Evolutionary conservation across 2,329 filamentous ascomycete genomes (phyloP).

Genomic region (Botrytis porri): DNA sequence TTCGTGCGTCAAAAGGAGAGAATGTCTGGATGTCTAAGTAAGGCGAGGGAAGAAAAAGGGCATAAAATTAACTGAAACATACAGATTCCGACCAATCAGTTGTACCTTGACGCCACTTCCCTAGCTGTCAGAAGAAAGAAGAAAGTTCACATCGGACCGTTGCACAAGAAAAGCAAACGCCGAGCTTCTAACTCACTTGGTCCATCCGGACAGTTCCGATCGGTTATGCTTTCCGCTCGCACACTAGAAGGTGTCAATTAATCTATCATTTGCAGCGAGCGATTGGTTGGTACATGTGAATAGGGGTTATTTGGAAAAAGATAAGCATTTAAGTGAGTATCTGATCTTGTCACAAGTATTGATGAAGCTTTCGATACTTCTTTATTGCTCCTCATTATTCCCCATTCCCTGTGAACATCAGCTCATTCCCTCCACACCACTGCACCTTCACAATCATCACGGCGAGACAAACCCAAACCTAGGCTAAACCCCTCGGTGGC

Average conservation of each 20-base stretch:
- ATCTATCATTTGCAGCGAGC: slow-evolving; percentile 2
- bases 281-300: background rate
- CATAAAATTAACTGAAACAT: slow-evolving; percentile 9
- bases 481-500: background rate
- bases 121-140: slow-evolving; percentile 1
- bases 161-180: slow-evolving; percentile 11
- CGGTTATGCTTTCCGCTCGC: slow-evolving; percentile 7
- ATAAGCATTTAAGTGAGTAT: background rate
- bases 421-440: background rate
- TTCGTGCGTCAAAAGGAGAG: background rate
- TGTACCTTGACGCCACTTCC: background rate
- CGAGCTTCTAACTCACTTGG: slow-evolving; percentile 9
- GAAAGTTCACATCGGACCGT: background rate
- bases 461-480: background rate
- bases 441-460: background rate
- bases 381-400: background rate
- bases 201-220: background rate
- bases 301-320: background rate
- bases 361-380: background rate
- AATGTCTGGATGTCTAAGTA: background rate
- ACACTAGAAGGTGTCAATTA: slow-evolving; percentile 6
- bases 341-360: background rate
- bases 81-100: background rate
- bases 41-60: background rate
- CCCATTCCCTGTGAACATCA: background rate